Evolutionary conservation across 2,329 filamentous ascomycete genomes (phyloP).

Genomic region (Penicillium sp.): DNA sequence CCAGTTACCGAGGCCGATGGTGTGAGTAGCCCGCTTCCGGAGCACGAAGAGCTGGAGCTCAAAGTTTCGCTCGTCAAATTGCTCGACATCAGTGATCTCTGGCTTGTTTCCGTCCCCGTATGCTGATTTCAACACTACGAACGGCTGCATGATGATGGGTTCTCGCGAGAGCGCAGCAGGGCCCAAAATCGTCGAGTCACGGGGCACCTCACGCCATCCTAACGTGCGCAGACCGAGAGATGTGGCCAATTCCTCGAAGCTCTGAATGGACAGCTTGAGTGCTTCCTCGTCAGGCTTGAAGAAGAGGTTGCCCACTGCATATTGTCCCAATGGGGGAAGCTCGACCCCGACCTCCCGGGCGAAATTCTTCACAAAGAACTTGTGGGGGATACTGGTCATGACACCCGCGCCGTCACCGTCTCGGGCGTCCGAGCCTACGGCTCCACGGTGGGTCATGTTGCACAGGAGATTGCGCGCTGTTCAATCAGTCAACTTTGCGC

Average conservation of each 20-base stretch:
- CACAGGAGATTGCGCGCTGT: slow-evolving; percentile 88
- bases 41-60: slow-evolving; percentile 93
- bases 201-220: slow-evolving; percentile 93
- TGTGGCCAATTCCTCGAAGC: slow-evolving; percentile 92
- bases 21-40: slow-evolving; percentile 91
- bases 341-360: slow-evolving; percentile 85
- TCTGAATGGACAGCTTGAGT: slow-evolving; percentile 83
- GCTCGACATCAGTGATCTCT: slow-evolving; percentile 72
- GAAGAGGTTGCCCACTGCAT: slow-evolving; percentile 96
- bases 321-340: slow-evolving; percentile 85
- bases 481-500: background rate
- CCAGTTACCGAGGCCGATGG: slow-evolving; percentile 95
- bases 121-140: slow-evolving; percentile 81
- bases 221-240: slow-evolving; percentile 84
- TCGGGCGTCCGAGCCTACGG: slow-evolving; percentile 94
- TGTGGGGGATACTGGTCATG: slow-evolving; percentile 98
- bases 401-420: slow-evolving; percentile 98
- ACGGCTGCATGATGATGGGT: slow-evolving; percentile 92
- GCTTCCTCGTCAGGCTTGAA: slow-evolving; percentile 95
- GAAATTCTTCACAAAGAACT: slow-evolving; percentile 98
- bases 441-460: slow-evolving; percentile 99
- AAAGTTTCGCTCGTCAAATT: slow-evolving; percentile 82
- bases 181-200: slow-evolving; percentile 89
- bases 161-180: slow-evolving; percentile 91
- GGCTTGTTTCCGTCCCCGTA: slow-evolving; percentile 82